Evolutionary conservation across 2,329 filamentous ascomycete species (phyloP), one percentile per base, ranked within the genome.

Genomic region (Tolypocladium capitatum): DNA sequence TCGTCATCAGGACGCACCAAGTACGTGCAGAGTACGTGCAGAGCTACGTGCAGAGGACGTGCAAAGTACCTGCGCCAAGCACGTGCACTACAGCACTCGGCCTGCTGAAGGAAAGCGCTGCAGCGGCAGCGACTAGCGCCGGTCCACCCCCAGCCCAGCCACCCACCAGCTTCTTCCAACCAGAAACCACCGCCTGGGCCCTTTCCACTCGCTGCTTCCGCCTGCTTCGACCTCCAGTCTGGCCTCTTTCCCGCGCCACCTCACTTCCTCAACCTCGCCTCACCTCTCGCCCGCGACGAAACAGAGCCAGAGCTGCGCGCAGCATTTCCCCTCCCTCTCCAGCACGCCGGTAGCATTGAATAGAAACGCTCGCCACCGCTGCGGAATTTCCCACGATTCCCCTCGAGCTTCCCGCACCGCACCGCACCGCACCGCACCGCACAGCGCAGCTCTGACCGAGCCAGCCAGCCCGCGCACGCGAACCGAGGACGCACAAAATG

Each of bases 401-500:
- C 30, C n/a, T 14, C 18, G 32, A 28, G 20, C 42, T 28, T 41
- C 38, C 10, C 40, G 24, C 20, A 33, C 33, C 45, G 20, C 32
- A 27, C 24, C 24, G 5, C 24, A 5, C 24, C 24, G 24, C 24
- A 24, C 24, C 24, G 24, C 24, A 5, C 24, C 24, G 24, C 24
- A 24, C 24, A 3, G 24, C 24, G 3, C 27, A 45, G 43, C 20
- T 36, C 20, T 16, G 14, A 21, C 14, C 35, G 7, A 40, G 14
- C 35, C 30, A 30, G 43, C 30, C 34, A 7, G n/a, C 36, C 32
- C 16, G 31, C 35, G 18, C 41, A 33, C 18, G 18, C 35, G 18
- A 31, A 11, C 24, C n/a, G 5, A n/a, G 13, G 33, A 30, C 30
- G 20, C 35, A 21, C 33, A 33, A 42, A 44, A 54, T 54, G 52